A percentile compares a stretch with the other conserved stretches of the same genome.
phyloP scores from a whole-genome alignment of 768 basidiomycete genomes.

The Trametes gibbosa region DNA sequence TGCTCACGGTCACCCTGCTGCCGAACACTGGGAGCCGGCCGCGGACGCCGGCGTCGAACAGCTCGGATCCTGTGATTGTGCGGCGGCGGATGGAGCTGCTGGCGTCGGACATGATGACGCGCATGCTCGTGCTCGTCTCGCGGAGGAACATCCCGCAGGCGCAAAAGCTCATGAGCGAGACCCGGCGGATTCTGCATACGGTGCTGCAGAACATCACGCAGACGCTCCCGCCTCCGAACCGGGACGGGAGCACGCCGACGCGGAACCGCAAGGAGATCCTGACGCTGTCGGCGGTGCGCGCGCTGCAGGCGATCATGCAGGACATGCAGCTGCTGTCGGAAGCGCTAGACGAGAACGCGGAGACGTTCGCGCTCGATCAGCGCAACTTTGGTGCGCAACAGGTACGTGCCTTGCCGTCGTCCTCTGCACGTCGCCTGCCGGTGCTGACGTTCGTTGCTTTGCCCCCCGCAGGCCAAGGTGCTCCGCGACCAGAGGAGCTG shows the following conservation, averaged over 20 bases:
- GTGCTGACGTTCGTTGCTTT: background rate
- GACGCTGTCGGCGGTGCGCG: conserved; percentile 68
- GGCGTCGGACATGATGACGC: conserved; percentile 95
- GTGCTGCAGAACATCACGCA: conserved; percentile 84
- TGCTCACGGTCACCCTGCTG: conserved; percentile 91
- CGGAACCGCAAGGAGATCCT: conserved; percentile 79
- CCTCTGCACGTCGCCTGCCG: background rate
- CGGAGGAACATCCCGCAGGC: conserved; percentile 90
- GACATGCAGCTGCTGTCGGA: conserved; percentile 87
- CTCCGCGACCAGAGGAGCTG: conserved; percentile 94
- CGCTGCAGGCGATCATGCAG: conserved; percentile 80
- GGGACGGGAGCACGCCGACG: conserved; percentile 39
- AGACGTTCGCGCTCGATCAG: conserved; percentile 90
- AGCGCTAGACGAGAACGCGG: conserved; percentile 87
- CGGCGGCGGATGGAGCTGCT: conserved; percentile 95
- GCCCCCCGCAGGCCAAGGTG: conserved; percentile 95
- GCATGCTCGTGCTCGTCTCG: conserved; percentile 88
- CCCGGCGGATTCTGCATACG: conserved; percentile 88
- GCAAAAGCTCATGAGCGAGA: conserved; percentile 85
- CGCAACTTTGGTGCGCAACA: conserved; percentile 97
- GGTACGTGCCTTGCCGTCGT: conserved; percentile 43
- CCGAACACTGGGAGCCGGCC: conserved; percentile 43
- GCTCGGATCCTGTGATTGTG: conserved; percentile 84
- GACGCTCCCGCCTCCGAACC: conserved; percentile 57
- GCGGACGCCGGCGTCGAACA: conserved; percentile 42